Evolutionary conservation across 495 filamentous ascomycete species (phyloP), one percentile per base, ranked within the genome.

Genomic region (Aspergillus asperescens): DNA sequence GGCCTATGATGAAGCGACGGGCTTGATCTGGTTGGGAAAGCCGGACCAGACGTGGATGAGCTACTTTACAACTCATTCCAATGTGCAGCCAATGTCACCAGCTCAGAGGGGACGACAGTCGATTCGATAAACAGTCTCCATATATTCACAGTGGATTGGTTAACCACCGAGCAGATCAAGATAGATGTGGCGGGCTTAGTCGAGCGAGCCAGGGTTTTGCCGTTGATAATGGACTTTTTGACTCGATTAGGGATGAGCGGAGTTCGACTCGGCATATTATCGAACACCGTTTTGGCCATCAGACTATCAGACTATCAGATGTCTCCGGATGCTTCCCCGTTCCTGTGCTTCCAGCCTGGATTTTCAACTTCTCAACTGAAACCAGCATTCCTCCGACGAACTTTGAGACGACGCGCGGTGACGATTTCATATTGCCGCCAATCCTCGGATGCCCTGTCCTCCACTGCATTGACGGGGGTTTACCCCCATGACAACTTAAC

Each of bases 171-270:
- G 27, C 20, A 29, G 25, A 19, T 47, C 32, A 52, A 22, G 40
- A 41, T 24, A 48, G 50, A 51, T 56, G 50, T 55, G 57, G 55
- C 52, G 51, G 54, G 35, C 27, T 32, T 13, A 47, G 39, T 41
- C 29, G 13, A 25, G 16, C 28, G 12, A 5, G n/a, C 23, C 38
- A 23, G 20, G n/a, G 20, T 48, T 29, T n/a, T 10, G 7, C 42
- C 23, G 37, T 45, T 35, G 13, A 45, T 55, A 55, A 59, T 59
- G 62, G 62, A 63, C 31, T 52, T 66, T 65, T 63, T 66, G 58
- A 63, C 63, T 53, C 40, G 46, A 61, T 65, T 66, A 56, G 62
- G 62, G 60, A 59, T 59, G 39, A 46, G 52, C 35, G 48, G 40
- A 16, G 32, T 20, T 20, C 22, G 35, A 31, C 28, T 34, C 35